Evolutionary conservation across 106 monocot species (phyloP), one percentile per base, ranked within the genome.

Genomic region (Allium cepa): DNA sequence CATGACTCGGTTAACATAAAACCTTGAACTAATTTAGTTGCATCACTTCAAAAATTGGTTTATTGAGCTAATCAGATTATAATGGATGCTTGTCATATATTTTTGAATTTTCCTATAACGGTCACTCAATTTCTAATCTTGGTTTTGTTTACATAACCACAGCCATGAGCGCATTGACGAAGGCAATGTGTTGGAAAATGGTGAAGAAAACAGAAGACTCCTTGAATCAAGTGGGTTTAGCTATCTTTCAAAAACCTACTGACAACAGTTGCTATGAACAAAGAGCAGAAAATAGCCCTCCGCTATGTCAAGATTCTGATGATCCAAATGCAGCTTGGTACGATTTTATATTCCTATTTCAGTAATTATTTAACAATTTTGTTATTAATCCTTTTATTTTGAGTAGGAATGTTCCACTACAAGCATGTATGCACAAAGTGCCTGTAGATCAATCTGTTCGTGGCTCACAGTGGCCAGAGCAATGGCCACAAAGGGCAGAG

Each of bases 291-390:
- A 79, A 77, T 46, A 74, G 70, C 59, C 94, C 94, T 50, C 87
- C 87, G 6, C 68, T 94, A 22, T 94, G 94, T 70, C 48, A 80
- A 76, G 80, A 85, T n/a, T 78, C 84, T 53, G 90, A 94, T 79
- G 87, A 90, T 70, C 82, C 84, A 58, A 79, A 94, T 90, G 94
- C 90, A 59, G 79, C 90, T 50, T 94, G 94, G 94, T 87, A 82
- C 66, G 75, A 15, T 27, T 48, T 50, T 56, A 3, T 64, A 16
- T 9, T 64, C 15, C 57, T 28, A 26, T 57, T 56, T 55, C 14
- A 45, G n/a, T 57, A 7, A n/a, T 12, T 69, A 57, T 57, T 7
- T 4, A 56, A 14, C 1, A 47, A 56, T 1, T 9, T 69, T 46
- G 36, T 50, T 59, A 7, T 3, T 50, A 15, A 50, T 28, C 56